Conservation (phyloP, 2,329 filamentous ascomycete species). For the Botrytis galanthina region DNA sequence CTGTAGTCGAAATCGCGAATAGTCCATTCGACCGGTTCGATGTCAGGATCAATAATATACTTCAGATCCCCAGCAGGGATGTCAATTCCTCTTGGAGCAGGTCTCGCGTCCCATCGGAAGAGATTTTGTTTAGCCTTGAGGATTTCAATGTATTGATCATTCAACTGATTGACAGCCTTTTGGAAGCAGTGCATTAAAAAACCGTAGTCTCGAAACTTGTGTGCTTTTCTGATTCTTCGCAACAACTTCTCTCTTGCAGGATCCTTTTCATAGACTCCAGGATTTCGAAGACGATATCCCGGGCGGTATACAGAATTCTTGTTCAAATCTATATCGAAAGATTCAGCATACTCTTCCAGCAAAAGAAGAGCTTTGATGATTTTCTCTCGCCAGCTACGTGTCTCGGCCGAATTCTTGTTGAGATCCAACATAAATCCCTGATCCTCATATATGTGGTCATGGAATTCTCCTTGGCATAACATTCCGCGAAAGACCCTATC, state of each 20-base stretch:
- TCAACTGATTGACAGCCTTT: not conserved
- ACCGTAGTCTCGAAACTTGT: not conserved
- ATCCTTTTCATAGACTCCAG: not conserved
- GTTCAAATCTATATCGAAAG: not conserved
- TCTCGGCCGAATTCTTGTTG: not conserved
- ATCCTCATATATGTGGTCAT: not conserved
- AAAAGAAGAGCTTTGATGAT: not conserved
- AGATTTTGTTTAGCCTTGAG: not conserved
- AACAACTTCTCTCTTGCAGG: not conserved
- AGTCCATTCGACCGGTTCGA: not conserved
- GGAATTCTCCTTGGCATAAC: not conserved
- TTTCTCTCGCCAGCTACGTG: not conserved
- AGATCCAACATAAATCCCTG: not conserved
- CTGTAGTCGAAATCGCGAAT: not conserved
- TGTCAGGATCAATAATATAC: not conserved
- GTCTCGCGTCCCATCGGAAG: not conserved
- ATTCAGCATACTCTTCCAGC: not conserved
- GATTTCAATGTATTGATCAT: not conserved
- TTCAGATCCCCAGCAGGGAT: not conserved
- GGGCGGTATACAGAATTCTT: not conserved
- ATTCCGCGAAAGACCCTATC: not conserved
- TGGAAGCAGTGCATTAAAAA: not conserved
- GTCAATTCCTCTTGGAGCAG: not conserved
- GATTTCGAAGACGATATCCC: not conserved
- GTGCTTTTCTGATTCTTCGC: not conserved